A percentile compares a stretch with the other conserved stretches of the same genome.
These are phyloP conservation scores for Paracamarosporium sp. DNA, from an alignment of 2,329 filamentous ascomycete genomes.

Conservation along the genomic window DNA sequence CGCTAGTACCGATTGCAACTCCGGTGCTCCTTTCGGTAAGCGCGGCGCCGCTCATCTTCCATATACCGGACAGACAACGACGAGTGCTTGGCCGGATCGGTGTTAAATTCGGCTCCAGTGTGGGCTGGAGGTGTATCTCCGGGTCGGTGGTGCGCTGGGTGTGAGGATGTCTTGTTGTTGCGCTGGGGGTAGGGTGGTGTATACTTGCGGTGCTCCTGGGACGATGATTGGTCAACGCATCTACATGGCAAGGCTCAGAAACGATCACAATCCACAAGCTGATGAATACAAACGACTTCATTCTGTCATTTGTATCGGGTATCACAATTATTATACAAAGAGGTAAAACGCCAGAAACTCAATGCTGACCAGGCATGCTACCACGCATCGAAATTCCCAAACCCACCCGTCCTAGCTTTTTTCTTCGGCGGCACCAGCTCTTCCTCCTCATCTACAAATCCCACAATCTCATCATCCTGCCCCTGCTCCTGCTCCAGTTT, in stretches of 20 bases:
- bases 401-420: constrained; percentile 78
- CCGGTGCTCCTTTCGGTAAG: constrained; percentile 6
- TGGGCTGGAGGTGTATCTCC: too few relatives aligned
- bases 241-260: too few relatives aligned
- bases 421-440: constrained; percentile 73
- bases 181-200: too few relatives aligned
- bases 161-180: too few relatives aligned
- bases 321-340: background rate
- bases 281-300: background rate
- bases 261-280: too few relatives aligned
- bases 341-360: too few relatives aligned
- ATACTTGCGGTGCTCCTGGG: background rate
- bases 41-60: too few relatives aligned
- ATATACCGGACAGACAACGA: too few relatives aligned
- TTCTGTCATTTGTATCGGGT: background rate
- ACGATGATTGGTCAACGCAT: background rate
- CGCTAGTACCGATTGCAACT: background rate
- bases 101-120: background rate
- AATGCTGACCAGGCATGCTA: too few relatives aligned
- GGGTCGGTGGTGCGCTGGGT: too few relatives aligned
- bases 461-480: constrained; percentile 66
- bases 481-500: constrained; percentile 46
- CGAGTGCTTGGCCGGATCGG: background rate
- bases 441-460: constrained; percentile 64
- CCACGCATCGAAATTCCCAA: constrained; percentile 96